Conservation (phyloP, 345 rosid genomes). For the Salix brachista region DNA sequence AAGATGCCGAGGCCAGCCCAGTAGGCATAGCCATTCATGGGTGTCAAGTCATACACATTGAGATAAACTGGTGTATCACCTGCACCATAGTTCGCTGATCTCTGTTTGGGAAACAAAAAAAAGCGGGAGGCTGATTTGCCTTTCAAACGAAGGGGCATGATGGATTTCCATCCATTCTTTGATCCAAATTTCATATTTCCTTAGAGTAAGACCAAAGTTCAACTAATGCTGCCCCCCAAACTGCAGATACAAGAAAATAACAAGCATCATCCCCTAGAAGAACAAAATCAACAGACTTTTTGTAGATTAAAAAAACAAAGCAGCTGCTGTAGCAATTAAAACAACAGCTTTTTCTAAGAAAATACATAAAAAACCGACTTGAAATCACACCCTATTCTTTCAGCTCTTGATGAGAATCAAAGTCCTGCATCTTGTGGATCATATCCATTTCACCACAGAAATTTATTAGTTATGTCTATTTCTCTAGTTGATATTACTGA, state of each 20-base stretch:
- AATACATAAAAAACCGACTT: not conserved
- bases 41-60: conserved; percentile 34
- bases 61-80: conserved; percentile 29
- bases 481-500: not conserved
- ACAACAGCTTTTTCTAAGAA: not conserved
- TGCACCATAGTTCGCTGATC: conserved; percentile 19
- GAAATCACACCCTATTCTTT: not conserved
- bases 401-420: not conserved
- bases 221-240: conserved; percentile 31
- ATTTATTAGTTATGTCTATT: not conserved
- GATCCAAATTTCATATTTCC: conserved; percentile 24
- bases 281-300: not conserved
- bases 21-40: conserved; percentile 33
- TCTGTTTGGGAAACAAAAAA: conserved; percentile 28
- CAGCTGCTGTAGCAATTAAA: not conserved
- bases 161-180: conserved; percentile 29
- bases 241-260: conserved; percentile 28
- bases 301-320: not conserved
- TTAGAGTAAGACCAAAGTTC: conserved; percentile 17
- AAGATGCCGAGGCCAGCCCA: conserved; percentile 40
- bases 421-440: not conserved
- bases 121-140: conserved; percentile 29
- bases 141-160: conserved; percentile 26
- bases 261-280: not conserved
- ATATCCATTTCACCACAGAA: not conserved